Evolutionary conservation across 805 yeast species (phyloP), one percentile per base, ranked within the genome.

Genomic region (Pichia pseudocactophila): DNA sequence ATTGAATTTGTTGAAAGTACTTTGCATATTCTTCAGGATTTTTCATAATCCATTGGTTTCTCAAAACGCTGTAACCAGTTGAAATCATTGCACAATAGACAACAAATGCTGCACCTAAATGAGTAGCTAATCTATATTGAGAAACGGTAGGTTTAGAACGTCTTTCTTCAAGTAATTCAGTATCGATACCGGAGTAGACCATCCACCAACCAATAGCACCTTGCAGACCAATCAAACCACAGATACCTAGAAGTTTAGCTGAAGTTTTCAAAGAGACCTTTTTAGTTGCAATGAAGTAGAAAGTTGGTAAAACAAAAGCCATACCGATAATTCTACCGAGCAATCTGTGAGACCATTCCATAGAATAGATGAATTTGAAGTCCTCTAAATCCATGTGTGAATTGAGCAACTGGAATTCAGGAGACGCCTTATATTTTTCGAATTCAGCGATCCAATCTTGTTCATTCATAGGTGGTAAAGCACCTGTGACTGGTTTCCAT

Each of bases 151-250:
- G 98, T 58, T 90, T 94, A 1, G 95, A 79, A 36, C 76, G 82
- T 59, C 96, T 74, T 50, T 82, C 88, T 18, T 73, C 74, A 37
- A 92, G 67, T 56, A 82, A 82, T 35, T 80, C 73, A 55, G 82
- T 82, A 58, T 88, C 95, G 43, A 92, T 71, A 26, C 98, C 98
- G 9, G 96, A 86, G 55, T 84, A 79, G 40, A 92, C 98, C 98
- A 92, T 92, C 99, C 99, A 92, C 98, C 98, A 92, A 27, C 98
- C 98, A 51, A 92, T 82, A 41, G 81, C 83, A 41, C 98, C 98
- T 68, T 92, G 98, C 37, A 92, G 66, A 10, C 96, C 99, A 44
- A 92, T 70, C 40, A 92, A 65, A 0, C 72, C 78, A 34, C 95
- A 74, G 36, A 92, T 73, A 2, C 85, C 85, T 17, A 84, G 62